Conservation (phyloP, 192 early-diverging fungal genomes). For the Coemansia furcata region DNA sequence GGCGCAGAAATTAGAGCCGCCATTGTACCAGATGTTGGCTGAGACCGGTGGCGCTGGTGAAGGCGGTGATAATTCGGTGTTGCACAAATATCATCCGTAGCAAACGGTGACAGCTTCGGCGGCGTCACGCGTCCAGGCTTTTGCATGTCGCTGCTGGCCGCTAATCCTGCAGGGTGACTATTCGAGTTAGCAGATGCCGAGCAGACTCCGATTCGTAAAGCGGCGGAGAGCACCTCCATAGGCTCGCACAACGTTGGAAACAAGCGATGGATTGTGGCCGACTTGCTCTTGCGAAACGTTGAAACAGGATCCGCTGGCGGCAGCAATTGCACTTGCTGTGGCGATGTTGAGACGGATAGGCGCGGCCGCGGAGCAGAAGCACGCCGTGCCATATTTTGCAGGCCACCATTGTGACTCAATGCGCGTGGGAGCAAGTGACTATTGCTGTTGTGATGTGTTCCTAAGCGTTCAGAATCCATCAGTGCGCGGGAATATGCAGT, state of each 20-base stretch:
- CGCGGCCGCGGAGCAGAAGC: conserved; percentile 1
- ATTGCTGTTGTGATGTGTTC: background rate
- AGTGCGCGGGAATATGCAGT: conserved; percentile 45
- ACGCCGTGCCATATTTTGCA: conserved; percentile 4
- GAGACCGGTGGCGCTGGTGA: background rate
- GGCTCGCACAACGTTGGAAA: conserved; percentile 33
- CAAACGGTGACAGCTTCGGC: background rate
- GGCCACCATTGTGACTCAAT: conserved; percentile 5
- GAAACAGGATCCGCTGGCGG: background rate
- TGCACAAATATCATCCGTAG: background rate
- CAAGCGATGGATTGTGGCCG: conserved; percentile 32
- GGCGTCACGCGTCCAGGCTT: background rate
- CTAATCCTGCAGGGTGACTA: background rate
- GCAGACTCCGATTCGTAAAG: background rate
- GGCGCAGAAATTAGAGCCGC: background rate
- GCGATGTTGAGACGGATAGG: background rate
- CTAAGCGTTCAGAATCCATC: conserved; percentile 25
- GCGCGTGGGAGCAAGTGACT: conserved; percentile 3
- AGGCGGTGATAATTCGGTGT: background rate
- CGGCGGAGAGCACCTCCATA: conserved; percentile 4
- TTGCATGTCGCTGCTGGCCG: background rate
- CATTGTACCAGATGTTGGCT: background rate
- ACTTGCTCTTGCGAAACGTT: conserved; percentile 15
- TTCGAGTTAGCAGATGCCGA: background rate
- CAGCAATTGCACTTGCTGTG: background rate